phyloP scores from a whole-genome alignment of 164 flowering plant genomes.

The Liquidambar formosana region DNA sequence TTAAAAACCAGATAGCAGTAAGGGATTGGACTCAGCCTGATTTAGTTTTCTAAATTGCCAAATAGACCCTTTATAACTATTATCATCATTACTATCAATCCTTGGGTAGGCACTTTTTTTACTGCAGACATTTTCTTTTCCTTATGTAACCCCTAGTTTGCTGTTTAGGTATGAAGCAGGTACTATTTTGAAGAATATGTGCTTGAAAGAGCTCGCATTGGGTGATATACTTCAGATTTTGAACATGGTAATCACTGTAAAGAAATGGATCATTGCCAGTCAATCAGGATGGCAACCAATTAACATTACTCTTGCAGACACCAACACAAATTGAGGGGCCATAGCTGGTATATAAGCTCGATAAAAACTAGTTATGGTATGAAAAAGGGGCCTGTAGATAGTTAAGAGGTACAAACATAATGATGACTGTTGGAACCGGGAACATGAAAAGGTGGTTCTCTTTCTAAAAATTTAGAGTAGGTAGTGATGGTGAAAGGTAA shows the following conservation, averaged over 20 bases:
- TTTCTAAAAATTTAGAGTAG: neutral
- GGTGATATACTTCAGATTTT: constrained; percentile 83
- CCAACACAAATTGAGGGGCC: constrained; percentile 24
- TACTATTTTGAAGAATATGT: constrained; percentile 44
- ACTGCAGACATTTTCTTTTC: neutral
- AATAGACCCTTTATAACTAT: too few relatives aligned
- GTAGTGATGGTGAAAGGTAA: neutral
- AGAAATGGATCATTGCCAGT: constrained; percentile 69
- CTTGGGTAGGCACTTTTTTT: neutral
- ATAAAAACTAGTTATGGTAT: constrained; percentile 8
- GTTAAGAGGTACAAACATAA: neutral
- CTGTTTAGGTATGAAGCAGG: constrained; percentile 80
- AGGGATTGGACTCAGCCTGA: too few relatives aligned
- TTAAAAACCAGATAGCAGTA: too few relatives aligned
- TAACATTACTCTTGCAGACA: constrained; percentile 47
- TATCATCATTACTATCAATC: too few relatives aligned
- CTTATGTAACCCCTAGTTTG: neutral
- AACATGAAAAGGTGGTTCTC: neutral
- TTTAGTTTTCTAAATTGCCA: too few relatives aligned
- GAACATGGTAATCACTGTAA: constrained; percentile 47
- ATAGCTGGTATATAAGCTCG: constrained; percentile 28
- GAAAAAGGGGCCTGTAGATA: constrained; percentile 11
- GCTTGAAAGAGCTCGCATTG: constrained; percentile 58
- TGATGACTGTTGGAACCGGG: neutral
- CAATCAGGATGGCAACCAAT: constrained; percentile 88